A percentile compares a stretch with the other conserved stretches of the same genome.
Evolutionary conservation across 2,329 filamentous ascomycete genomes (phyloP).

Genomic region (Stemphylium beticola): DNA sequence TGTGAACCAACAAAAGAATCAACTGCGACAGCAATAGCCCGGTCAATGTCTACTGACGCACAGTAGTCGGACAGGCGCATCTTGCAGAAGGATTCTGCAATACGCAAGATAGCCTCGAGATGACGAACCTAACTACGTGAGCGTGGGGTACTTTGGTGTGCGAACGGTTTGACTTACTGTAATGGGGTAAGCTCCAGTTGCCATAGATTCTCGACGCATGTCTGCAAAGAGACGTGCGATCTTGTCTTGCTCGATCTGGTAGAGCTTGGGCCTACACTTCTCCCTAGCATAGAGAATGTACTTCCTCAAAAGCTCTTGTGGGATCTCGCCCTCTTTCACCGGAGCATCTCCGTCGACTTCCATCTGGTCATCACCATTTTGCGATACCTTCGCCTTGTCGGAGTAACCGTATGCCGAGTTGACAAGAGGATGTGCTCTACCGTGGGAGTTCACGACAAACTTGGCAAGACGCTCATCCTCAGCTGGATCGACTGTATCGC

Average conservation of each 20-base stretch:
- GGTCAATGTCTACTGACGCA: slow-evolving; percentile 86
- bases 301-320: slow-evolving; percentile 89
- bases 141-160: background rate
- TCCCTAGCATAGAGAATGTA: slow-evolving; percentile 96
- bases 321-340: slow-evolving; percentile 72
- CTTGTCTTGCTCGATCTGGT: slow-evolving; percentile 98
- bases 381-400: slow-evolving; percentile 29
- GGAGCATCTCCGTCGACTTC: slow-evolving; percentile 58
- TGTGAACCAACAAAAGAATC: slow-evolving; percentile 96
- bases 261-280: slow-evolving; percentile 87
- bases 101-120: slow-evolving; percentile 96
- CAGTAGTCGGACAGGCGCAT: slow-evolving; percentile 99
- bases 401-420: slow-evolving; percentile 45
- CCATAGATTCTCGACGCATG: slow-evolving; percentile 90
- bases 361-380: slow-evolving; percentile 53
- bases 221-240: slow-evolving; percentile 92
- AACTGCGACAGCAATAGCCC: slow-evolving; percentile 94
- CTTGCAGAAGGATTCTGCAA: slow-evolving; percentile 91
- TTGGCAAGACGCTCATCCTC: slow-evolving; percentile 93
- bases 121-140: slow-evolving; percentile 78
- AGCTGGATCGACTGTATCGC: slow-evolving; percentile 88
- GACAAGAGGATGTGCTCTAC: slow-evolving; percentile 77
- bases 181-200: slow-evolving; percentile 96
- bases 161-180: slow-evolving; percentile 68
- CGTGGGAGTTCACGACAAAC: slow-evolving; percentile 94